A percentile compares a stretch with the other conserved stretches of the same genome.
Conservation (phyloP, 2,329 filamentous ascomycete species). For the Ramularia collo-cygni region DNA sequence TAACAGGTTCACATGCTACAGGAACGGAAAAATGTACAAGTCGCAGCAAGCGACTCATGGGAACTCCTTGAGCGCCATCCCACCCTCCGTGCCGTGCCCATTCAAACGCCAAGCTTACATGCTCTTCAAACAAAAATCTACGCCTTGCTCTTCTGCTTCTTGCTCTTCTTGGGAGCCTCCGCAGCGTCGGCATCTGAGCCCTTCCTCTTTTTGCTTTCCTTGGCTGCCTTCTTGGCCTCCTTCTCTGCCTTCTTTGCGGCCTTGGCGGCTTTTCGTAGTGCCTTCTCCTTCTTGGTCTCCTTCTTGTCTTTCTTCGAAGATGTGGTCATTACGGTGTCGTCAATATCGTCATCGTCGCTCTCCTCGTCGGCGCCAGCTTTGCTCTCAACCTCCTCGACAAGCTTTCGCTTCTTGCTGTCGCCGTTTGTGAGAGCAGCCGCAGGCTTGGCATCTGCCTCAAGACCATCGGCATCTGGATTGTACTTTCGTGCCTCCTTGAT, state of each 20-base stretch:
- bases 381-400: constrained; percentile 44
- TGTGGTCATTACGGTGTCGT: constrained; percentile 11
- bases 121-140: constrained; percentile 7
- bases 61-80: too few relatives aligned
- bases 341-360: constrained; percentile 30
- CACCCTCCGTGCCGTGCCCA: too few relatives aligned
- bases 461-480: constrained; percentile 86
- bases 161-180: constrained; percentile 11
- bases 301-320: constrained; percentile 16
- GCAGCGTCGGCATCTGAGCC: constrained; percentile 29
- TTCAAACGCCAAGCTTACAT: constrained; percentile 3
- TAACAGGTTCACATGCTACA: too few relatives aligned
- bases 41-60: too few relatives aligned
- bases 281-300: constrained; percentile 24
- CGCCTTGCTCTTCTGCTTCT: constrained; percentile 26
- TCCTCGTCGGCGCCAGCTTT: constrained; percentile 37
- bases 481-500: constrained; percentile 92
- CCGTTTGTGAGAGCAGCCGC: constrained; percentile 42
- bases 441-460: constrained; percentile 61
- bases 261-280: constrained; percentile 21
- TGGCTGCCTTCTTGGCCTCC: constrained; percentile 32
- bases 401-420: constrained; percentile 39
- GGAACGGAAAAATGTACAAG: too few relatives aligned
- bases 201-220: constrained; percentile 23
- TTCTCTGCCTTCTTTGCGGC: constrained; percentile 22